These are phyloP conservation scores for Pelargonium nanum DNA, from an alignment of 345 rosid species.

Conservation along the genomic window DNA sequence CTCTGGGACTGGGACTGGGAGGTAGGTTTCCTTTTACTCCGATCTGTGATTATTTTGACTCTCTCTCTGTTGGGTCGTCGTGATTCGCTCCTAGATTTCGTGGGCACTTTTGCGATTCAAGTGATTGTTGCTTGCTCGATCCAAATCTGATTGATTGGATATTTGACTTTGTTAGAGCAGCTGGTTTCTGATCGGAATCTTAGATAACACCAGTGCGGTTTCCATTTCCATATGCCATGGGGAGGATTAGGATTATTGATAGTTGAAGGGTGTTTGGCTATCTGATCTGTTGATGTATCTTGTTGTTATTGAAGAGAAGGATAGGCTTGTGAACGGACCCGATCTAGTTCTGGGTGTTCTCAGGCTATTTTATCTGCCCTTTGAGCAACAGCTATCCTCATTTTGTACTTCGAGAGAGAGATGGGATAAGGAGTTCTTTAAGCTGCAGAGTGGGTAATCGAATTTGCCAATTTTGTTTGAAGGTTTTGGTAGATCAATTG, in stretches of 20 bases:
- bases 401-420: constrained; percentile 60
- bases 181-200: too few relatives aligned
- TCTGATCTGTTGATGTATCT: constrained; percentile 65
- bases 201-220: too few relatives aligned
- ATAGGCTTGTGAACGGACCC: constrained; percentile 55
- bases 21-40: neutral
- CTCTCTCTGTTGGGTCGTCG: neutral
- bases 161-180: too few relatives aligned
- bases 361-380: constrained; percentile 35
- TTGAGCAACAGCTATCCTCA: constrained; percentile 21
- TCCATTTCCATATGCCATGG: neutral
- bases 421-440: constrained; percentile 73
- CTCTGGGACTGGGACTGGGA: too few relatives aligned
- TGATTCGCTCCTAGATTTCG: neutral
- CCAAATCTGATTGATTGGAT: neutral
- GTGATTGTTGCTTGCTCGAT: neutral
- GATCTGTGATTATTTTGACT: neutral
- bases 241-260: constrained; percentile 6
- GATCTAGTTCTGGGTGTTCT: constrained; percentile 44
- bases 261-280: constrained; percentile 20
- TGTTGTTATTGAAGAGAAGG: constrained; percentile 28
- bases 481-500: constrained; percentile 10
- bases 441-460: constrained; percentile 45
- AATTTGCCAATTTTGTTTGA: constrained; percentile 6
- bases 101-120: neutral